Evolutionary conservation across 306 rosid genomes (phyloP).

Genomic region (Pterocarpus santalinus): DNA sequence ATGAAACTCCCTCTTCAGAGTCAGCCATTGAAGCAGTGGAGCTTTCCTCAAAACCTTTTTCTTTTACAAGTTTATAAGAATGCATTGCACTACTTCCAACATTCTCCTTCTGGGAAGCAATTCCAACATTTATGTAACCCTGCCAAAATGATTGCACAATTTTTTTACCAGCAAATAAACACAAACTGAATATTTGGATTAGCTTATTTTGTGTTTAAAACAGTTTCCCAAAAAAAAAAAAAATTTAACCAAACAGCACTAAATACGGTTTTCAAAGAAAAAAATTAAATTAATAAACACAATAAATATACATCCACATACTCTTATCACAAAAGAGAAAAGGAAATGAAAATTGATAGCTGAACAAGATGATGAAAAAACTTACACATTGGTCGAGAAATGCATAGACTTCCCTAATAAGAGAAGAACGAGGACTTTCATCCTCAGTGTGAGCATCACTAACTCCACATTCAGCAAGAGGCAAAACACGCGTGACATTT

Average conservation of each 20-base stretch:
- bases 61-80: conserved; percentile 71
- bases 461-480: conserved; percentile 91
- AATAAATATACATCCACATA: conserved; percentile 1
- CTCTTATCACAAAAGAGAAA: conserved; percentile 29
- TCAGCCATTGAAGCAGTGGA: conserved; percentile 78
- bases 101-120: conserved; percentile 85
- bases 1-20: conserved; percentile 96
- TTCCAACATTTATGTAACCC: conserved; percentile 97
- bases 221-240: neutral
- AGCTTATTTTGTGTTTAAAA: neutral
- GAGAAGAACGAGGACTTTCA: conserved; percentile 70
- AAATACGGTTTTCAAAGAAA: conserved; percentile 13
- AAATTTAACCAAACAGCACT: neutral
- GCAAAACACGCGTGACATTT: conserved; percentile 91
- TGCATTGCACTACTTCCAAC: conserved; percentile 61
- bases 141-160: conserved; percentile 56
- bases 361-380: conserved; percentile 44
- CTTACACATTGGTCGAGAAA: conserved; percentile 96
- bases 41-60: conserved; percentile 65
- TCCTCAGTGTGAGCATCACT: conserved; percentile 58
- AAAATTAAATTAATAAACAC: conserved; percentile 27
- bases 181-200: neutral
- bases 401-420: conserved; percentile 85
- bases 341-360: conserved; percentile 38
- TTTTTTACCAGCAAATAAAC: conserved; percentile 38